Evolutionary conservation across 2,329 filamentous ascomycete species (phyloP).

Genomic region (Cytospora mali): DNA sequence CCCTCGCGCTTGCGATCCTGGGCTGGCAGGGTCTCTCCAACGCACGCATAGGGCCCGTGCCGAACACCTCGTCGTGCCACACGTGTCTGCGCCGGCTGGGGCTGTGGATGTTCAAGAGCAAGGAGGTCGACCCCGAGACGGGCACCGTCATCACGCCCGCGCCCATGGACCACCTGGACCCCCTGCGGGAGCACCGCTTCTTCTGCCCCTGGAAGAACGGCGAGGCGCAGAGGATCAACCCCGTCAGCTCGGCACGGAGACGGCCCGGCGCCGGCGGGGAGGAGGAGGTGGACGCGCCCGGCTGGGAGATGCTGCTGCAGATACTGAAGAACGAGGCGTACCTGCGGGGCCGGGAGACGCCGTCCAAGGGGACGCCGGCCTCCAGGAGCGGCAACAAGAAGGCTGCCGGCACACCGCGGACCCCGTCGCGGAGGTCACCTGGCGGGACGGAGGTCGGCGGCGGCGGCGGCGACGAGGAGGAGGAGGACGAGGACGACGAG

Average conservation of each 20-base stretch:
- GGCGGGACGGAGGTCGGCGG: slow-evolving; percentile 21
- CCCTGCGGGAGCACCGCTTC: slow-evolving; percentile 73
- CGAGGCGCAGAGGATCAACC: slow-evolving; percentile 58
- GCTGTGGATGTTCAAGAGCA: slow-evolving; percentile 90
- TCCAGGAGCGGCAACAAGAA: slow-evolving; percentile 26
- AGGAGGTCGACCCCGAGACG: slow-evolving; percentile 60
- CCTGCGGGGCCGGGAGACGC: slow-evolving; percentile 45
- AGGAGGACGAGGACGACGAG: slow-evolving; percentile 52
- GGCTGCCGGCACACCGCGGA: background rate
- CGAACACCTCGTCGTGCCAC: slow-evolving; percentile 76
- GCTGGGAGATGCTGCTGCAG: slow-evolving; percentile 58
- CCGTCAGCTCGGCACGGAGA: slow-evolving; percentile 19
- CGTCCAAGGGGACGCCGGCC: slow-evolving; percentile 32
- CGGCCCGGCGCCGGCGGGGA: slow-evolving; percentile 36
- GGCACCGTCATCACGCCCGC: slow-evolving; percentile 58
- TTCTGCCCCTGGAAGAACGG: slow-evolving; percentile 82
- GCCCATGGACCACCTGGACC: slow-evolving; percentile 69
- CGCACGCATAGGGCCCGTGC: slow-evolving; percentile 58
- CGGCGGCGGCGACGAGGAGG: slow-evolving; percentile 32
- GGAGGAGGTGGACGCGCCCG: slow-evolving; percentile 45
- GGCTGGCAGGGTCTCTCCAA: slow-evolving; percentile 74
- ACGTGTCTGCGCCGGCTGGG: slow-evolving; percentile 88
- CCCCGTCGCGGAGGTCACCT: background rate
- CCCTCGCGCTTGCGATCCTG: slow-evolving; percentile 69
- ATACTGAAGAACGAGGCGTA: slow-evolving; percentile 62